Evolutionary conservation across 2,329 filamentous ascomycete genomes (phyloP).

Genomic region (Aspergillus spinulosporus): DNA sequence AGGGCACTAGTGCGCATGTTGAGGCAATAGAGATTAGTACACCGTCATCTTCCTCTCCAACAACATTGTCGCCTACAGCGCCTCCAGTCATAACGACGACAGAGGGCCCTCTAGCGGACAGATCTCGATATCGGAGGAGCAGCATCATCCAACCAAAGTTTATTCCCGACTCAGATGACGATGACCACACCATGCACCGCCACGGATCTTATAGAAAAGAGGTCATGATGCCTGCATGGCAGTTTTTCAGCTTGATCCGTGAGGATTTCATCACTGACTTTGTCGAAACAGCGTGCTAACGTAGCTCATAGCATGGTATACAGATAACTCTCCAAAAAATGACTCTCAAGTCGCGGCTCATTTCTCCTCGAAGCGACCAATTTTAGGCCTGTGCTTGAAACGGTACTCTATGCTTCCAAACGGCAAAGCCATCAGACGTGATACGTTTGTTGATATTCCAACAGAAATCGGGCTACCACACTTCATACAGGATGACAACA

Average conservation of each 20-base stretch:
- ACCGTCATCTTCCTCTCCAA: constrained; percentile 37
- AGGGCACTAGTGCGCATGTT: constrained; percentile 42
- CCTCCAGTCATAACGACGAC: constrained; percentile 30
- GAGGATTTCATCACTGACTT: constrained; percentile 42
- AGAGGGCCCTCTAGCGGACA: constrained; percentile 26
- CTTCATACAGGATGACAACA: constrained; percentile 80
- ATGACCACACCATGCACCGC: constrained; percentile 33
- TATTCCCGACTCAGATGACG: constrained; percentile 37
- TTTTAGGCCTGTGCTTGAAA: constrained; percentile 90
- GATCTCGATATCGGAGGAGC: constrained; percentile 32
- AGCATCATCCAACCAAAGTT: constrained; percentile 50
- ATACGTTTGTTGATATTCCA: constrained; percentile 89
- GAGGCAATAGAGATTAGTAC: constrained; percentile 46
- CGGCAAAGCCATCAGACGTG: constrained; percentile 68
- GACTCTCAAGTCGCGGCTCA: constrained; percentile 86
- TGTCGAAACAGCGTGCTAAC: constrained; percentile 33
- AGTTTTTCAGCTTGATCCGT: constrained; percentile 93
- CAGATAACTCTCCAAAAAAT: constrained; percentile 61
- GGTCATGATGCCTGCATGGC: constrained; percentile 94
- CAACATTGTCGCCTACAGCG: constrained; percentile 24
- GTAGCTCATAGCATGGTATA: constrained; percentile 74
- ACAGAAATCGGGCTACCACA: constrained; percentile 79
- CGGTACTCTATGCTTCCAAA: constrained; percentile 75
- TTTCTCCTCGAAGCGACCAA: constrained; percentile 77
- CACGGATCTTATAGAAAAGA: constrained; percentile 64